These are phyloP conservation scores for Globisporangium nunn DNA, from an alignment of 352 stramenopile species.

Conservation along the genomic window DNA sequence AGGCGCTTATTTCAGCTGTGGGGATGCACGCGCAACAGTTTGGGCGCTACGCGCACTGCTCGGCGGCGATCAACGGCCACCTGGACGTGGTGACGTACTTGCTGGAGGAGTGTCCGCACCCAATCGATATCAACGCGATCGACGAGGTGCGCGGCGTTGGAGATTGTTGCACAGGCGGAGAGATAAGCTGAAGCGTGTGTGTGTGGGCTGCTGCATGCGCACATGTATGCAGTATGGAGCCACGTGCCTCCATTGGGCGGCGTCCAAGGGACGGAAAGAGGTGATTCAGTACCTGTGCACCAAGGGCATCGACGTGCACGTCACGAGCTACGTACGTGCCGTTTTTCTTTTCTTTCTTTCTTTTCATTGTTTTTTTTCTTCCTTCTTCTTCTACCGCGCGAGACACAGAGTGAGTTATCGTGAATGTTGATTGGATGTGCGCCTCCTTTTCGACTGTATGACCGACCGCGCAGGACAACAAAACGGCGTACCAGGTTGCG, in stretches of 20 bases:
- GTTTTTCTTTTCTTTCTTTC: too few relatives aligned
- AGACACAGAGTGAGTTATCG: too few relatives aligned
- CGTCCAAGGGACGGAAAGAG: constrained; percentile 78
- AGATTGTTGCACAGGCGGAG: too few relatives aligned
- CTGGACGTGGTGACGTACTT: constrained; percentile 81
- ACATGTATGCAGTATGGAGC: constrained; percentile 53
- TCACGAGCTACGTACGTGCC: constrained; percentile 79
- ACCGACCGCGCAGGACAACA: constrained; percentile 59
- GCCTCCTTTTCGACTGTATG: too few relatives aligned
- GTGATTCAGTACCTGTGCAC: constrained; percentile 86
- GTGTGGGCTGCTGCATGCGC: background rate
- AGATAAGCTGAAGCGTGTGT: background rate
- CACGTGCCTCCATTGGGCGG: constrained; percentile 81
- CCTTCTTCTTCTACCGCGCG: background rate
- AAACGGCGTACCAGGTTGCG: constrained; percentile 82
- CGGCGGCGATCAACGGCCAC: constrained; percentile 79
- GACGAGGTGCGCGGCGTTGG: constrained; percentile 45
- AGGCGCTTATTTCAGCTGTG: background rate
- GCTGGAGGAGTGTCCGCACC: constrained; percentile 68
- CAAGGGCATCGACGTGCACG: constrained; percentile 85
- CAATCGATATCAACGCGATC: constrained; percentile 85
- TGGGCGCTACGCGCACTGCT: constrained; percentile 73
- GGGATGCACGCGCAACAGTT: constrained; percentile 21
- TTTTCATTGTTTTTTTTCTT: too few relatives aligned
- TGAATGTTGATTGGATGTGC: too few relatives aligned